Percentiles rank a stretch among this genome's conserved stretches.
phyloP scores from a whole-genome alignment of 2,329 filamentous ascomycete genomes.

The Hypoxylon sp. region DNA sequence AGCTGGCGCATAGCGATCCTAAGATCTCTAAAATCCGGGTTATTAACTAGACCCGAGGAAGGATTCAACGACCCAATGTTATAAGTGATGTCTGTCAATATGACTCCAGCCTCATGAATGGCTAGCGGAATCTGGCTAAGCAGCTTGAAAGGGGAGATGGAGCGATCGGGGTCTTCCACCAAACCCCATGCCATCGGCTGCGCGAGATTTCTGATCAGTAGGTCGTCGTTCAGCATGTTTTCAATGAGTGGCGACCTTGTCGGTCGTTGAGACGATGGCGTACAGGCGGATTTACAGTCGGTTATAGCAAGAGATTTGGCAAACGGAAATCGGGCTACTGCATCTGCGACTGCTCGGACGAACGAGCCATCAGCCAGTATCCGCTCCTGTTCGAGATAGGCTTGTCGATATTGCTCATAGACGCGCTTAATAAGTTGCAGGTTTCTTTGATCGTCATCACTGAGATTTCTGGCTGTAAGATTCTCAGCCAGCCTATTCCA shows the following conservation, averaged over 20 bases:
- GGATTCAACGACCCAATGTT: neutral
- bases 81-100: neutral
- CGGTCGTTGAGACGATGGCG: too few species aligned
- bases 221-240: neutral
- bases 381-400: conserved; percentile 11
- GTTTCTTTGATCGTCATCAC: conserved; percentile 4
- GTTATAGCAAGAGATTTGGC: conserved; percentile 5
- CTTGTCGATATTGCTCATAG: conserved; percentile 3
- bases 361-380: conserved; percentile 13
- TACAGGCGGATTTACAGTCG: neutral
- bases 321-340: conserved; percentile 17
- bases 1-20: neutral
- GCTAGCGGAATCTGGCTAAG: conserved; percentile 17
- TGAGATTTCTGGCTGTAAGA: neutral
- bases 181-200: conserved; percentile 1
- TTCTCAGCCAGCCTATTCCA: neutral
- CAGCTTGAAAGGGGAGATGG: neutral
- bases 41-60: neutral
- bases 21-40: neutral
- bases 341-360: conserved; percentile 7
- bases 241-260: neutral
- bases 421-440: neutral
- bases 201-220: neutral
- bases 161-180: neutral
- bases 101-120: conserved; percentile 14